Base-by-base conservation (phyloP, 192 early-diverging fungal species). In the Coemansia sp. region DNA sequence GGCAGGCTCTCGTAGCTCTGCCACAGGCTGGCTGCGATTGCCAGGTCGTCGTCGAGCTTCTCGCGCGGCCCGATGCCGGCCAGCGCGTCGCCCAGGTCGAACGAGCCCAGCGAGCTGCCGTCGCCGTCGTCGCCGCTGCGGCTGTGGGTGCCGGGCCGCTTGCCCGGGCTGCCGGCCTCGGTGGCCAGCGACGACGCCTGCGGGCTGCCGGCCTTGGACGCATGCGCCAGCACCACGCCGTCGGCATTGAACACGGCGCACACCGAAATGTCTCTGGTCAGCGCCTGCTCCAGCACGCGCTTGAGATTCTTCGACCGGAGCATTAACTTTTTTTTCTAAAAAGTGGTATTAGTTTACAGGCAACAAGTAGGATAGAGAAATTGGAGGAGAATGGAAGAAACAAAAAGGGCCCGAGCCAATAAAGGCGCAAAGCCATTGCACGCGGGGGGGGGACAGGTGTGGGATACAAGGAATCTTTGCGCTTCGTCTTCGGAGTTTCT, bases 181-280 rank as follows among this genome's bases (percentile, higher is more conserved):
- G 44, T 46, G 10, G 40, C 42, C 8, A 52, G 7, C 14, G 25
- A 26, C 17, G 51, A 38, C n/a, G 30, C 39, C 20, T 25, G 12
- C 14, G 52, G 20, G 19, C 28, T 10, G 27, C 41, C 49, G 32
- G 57, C 8, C 20, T 58, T 15, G 1, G 70, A 30, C 0, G 70
- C 70, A 62, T 73, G 63, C 0, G 63, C 70, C 10, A 73, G 50
- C 26, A 73, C 70, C 11, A 73, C 70, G 11, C 70, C 70, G 26
- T 73, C 70, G 11, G 64, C 63, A 44, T 66, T 66, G 40, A 73
- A 73, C 17, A 73, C 55, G 1, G 70, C 70, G 27, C 70, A 73
- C 4, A 62, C 35, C 10, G 59, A 31, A 35, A 73, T 57, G 34
- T 73, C 70, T 15, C 45, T 57, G 2, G 70, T 62, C 38, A 73